Evolutionary conservation across 106 monocot species (phyloP).

Genomic region (Chionographis japonica): DNA sequence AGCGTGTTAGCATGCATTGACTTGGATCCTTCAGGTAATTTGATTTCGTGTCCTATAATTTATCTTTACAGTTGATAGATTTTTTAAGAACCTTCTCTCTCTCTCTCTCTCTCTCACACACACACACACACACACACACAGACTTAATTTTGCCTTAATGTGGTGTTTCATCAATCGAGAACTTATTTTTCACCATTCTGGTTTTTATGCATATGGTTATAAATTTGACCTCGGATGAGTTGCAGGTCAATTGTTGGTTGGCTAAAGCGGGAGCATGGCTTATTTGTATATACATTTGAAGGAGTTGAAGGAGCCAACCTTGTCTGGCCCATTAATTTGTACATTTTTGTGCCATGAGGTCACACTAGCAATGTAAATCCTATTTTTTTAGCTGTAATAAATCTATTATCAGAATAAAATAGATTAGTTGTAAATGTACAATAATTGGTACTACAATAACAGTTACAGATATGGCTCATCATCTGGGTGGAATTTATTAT

Average conservation of each 20-base stretch:
- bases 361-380: not conserved
- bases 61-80: not conserved
- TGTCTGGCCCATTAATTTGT: not conserved
- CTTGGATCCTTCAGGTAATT: conserved; percentile 5
- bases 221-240: not conserved
- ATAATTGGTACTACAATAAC: too few relatives aligned
- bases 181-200: not conserved
- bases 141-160: not conserved
- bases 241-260: conserved; percentile 21
- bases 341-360: not conserved
- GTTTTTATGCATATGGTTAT: not conserved
- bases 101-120: too few relatives aligned
- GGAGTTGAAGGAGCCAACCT: not conserved
- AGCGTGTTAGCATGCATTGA: not conserved
- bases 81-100: too few relatives aligned
- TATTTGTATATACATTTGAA: conserved; percentile 12
- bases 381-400: too few relatives aligned
- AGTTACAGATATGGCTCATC: too few relatives aligned
- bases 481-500: too few relatives aligned
- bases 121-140: too few relatives aligned
- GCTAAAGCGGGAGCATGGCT: not conserved
- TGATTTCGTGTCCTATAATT: not conserved
- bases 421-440: too few relatives aligned
- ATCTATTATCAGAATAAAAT: too few relatives aligned
- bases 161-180: not conserved